phyloP scores from a whole-genome alignment of 2,329 filamentous ascomycete species.

The Sarocladiaceae sp. region DNA sequence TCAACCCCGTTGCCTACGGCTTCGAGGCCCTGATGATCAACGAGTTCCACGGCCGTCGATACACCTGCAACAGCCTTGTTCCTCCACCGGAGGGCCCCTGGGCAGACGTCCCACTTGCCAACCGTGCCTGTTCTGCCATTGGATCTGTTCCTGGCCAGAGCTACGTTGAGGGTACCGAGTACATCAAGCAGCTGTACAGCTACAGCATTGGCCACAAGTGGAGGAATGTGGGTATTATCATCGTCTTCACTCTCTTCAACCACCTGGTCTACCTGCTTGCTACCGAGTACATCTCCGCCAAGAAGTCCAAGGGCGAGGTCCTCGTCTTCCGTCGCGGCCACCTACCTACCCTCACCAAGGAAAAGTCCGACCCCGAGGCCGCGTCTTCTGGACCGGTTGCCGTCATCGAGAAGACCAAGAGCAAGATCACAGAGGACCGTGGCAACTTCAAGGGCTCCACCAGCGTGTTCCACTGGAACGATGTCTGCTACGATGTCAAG shows the following conservation, averaged over 20 bases:
- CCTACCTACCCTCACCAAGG: slow-evolving; percentile 13
- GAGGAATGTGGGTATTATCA: slow-evolving; percentile 52
- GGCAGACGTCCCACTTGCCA: slow-evolving; percentile 13
- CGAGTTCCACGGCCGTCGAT: slow-evolving; percentile 44
- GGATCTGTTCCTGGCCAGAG: slow-evolving; percentile 39
- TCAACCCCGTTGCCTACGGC: slow-evolving; percentile 57
- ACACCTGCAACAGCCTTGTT: slow-evolving; percentile 21
- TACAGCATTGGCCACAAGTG: slow-evolving; percentile 44
- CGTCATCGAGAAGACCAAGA: slow-evolving; percentile 15
- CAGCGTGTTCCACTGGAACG: slow-evolving; percentile 69
- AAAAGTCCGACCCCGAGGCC: slow-evolving; percentile 17
- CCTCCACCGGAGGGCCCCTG: slow-evolving; percentile 18
- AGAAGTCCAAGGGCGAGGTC: slow-evolving; percentile 10
- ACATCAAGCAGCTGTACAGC: slow-evolving; percentile 38
- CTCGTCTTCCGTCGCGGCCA: slow-evolving; percentile 49
- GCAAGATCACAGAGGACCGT: slow-evolving; percentile 6
- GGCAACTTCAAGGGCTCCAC: slow-evolving; percentile 20
- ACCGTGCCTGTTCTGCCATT: slow-evolving; percentile 40
- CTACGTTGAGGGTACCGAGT: slow-evolving; percentile 40
- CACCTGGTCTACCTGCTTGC: slow-evolving; percentile 20
- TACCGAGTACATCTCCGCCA: slow-evolving; percentile 10
- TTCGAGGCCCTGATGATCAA: slow-evolving; percentile 62
- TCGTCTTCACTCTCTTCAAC: slow-evolving; percentile 39
- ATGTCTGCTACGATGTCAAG: slow-evolving; percentile 66
- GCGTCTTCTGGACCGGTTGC: slow-evolving; percentile 15